A percentile compares a stretch with the other conserved stretches of the same genome.
These are phyloP conservation scores for Barnettozyma californica DNA, from an alignment of 805 yeast species.

Conservation along the genomic window DNA sequence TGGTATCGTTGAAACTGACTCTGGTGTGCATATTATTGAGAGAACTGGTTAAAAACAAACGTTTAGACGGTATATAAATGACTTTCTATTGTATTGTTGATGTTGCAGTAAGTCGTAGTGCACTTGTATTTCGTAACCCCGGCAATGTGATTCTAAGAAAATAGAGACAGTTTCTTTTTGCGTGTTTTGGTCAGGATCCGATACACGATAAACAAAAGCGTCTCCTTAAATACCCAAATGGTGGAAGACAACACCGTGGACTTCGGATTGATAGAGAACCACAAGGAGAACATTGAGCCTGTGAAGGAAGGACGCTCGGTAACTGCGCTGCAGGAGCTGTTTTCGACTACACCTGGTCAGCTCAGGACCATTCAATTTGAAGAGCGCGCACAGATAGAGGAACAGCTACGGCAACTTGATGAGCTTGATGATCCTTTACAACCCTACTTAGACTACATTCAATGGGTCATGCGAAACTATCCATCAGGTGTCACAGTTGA, in stretches of 20 bases:
- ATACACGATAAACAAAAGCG: background rate
- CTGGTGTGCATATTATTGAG: conserved; percentile 86
- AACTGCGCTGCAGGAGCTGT: conserved; percentile 41
- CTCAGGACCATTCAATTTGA: conserved; percentile 25
- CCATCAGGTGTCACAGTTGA: conserved; percentile 59
- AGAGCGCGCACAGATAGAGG: conserved; percentile 46
- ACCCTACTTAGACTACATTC: conserved; percentile 63
- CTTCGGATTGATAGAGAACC: conserved; percentile 46
- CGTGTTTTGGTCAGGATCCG: background rate
- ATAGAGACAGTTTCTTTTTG: background rate
- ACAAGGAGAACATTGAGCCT: conserved; percentile 76
- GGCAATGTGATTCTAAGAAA: background rate
- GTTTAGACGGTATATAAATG: background rate
- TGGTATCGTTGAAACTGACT: conserved; percentile 79
- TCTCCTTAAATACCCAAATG: conserved; percentile 2
- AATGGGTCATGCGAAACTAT: conserved; percentile 61
- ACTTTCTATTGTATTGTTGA: background rate
- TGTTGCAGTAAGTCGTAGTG: background rate
- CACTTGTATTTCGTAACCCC: background rate
- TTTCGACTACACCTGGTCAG: conserved; percentile 26
- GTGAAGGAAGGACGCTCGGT: conserved; percentile 67
- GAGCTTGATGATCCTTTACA: conserved; percentile 83
- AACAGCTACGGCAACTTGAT: conserved; percentile 41
- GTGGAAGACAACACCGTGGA: conserved; percentile 18
- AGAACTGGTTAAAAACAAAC: conserved; percentile 46